Conservation (phyloP, 1,284 basidiomycete genomes). For the Microbotryum scabiosae region DNA sequence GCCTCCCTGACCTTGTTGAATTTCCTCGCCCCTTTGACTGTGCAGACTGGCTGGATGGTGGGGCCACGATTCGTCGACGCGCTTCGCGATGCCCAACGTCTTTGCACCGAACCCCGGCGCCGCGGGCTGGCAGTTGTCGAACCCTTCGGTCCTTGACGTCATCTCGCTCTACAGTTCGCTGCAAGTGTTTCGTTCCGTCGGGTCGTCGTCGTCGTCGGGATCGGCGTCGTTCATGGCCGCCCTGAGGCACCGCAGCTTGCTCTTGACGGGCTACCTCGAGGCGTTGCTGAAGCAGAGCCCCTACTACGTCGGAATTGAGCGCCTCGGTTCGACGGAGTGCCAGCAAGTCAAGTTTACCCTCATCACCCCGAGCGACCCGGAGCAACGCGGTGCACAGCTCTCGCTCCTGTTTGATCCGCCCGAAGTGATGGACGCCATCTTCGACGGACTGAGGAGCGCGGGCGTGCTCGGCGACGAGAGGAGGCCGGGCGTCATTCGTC, state of each 20-base stretch:
- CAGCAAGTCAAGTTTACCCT: conserved; percentile 58
- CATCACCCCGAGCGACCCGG: conserved; percentile 65
- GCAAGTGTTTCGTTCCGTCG: conserved; percentile 54
- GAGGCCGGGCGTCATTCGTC: conserved; percentile 77
- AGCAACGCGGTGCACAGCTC: conserved; percentile 70
- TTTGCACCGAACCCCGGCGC: conserved; percentile 83
- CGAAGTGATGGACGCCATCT: conserved; percentile 62
- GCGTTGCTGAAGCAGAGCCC: conserved; percentile 53
- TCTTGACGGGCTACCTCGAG: conserved; percentile 65
- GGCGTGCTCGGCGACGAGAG: conserved; percentile 87
- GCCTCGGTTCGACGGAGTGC: conserved; percentile 35
- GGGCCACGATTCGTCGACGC: conserved; percentile 78
- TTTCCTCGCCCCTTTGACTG: neutral
- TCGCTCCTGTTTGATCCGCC: conserved; percentile 65
- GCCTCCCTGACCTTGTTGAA: neutral
- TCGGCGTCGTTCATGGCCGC: conserved; percentile 45
- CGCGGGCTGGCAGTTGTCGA: conserved; percentile 90
- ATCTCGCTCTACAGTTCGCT: conserved; percentile 73
- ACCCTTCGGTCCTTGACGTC: conserved; percentile 72
- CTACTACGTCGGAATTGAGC: conserved; percentile 45
- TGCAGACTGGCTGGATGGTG: conserved; percentile 89
- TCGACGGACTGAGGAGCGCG: conserved; percentile 51
- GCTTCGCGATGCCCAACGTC: conserved; percentile 79
- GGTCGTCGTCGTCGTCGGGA: conserved; percentile 12
- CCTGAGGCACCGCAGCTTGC: conserved; percentile 59